Conservation (phyloP, 805 yeast genomes). For the Jamesozyma piceae region DNA sequence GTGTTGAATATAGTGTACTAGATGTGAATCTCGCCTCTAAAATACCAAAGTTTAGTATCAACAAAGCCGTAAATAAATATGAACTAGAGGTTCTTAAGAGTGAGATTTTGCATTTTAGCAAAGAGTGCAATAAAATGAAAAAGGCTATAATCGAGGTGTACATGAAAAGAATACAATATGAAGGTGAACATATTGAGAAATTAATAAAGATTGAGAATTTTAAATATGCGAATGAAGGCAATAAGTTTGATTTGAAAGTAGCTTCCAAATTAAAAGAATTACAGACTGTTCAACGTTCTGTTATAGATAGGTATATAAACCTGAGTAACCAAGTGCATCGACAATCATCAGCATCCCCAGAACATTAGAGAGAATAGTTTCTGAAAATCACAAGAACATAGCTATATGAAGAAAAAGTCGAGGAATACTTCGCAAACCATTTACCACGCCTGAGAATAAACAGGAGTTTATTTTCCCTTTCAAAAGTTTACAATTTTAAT, state of each 20-base stretch:
- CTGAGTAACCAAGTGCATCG: neutral
- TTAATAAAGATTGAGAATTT: slow-evolving; percentile 19
- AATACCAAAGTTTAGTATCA: slow-evolving; percentile 15
- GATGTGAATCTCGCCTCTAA: slow-evolving; percentile 9
- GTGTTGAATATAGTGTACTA: slow-evolving; percentile 8
- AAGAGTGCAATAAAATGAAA: slow-evolving; percentile 14
- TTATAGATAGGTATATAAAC: slow-evolving; percentile 3
- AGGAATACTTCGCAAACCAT: no score
- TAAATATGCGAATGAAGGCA: slow-evolving; percentile 10
- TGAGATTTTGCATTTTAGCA: slow-evolving; percentile 13
- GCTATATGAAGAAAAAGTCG: no score
- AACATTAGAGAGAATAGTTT: no score
- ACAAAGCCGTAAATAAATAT: slow-evolving; percentile 9
- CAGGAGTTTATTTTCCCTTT: no score
- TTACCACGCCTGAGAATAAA: no score
- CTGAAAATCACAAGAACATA: no score
- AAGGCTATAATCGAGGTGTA: slow-evolving; percentile 10
- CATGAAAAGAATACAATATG: slow-evolving; percentile 15
- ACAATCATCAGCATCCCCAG: no score
- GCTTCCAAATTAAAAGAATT: slow-evolving; percentile 17
- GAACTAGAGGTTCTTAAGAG: slow-evolving; percentile 11
- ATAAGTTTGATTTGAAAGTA: slow-evolving; percentile 16
- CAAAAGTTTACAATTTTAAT: no score
- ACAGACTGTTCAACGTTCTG: slow-evolving; percentile 17
- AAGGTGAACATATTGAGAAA: slow-evolving; percentile 11